These are phyloP conservation scores for Pseudocercospora ulei DNA, from an alignment of 2,329 filamentous ascomycete species.

Conservation along the genomic window DNA sequence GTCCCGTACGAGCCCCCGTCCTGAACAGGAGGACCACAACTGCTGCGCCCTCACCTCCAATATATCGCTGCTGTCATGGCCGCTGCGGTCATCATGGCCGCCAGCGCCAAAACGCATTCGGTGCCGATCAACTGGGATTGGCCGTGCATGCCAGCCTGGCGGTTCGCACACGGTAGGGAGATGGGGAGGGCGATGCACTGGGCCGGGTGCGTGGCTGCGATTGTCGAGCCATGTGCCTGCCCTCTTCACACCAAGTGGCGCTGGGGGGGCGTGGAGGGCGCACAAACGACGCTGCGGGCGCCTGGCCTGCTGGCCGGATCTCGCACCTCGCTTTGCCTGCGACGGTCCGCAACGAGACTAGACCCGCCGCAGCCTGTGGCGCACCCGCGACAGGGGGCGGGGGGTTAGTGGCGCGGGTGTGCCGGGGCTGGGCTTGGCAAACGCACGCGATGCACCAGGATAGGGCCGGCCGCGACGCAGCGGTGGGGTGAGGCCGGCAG, in stretches of 20 bases:
- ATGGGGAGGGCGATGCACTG: conserved; percentile 8
- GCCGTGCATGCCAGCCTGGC: not conserved
- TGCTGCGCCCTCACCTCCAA: too few species aligned
- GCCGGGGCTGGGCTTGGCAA: conserved; percentile 3
- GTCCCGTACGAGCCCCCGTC: too few species aligned
- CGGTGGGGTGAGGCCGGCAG: too few species aligned
- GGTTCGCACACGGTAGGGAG: conserved; percentile 1
- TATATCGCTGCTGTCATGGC: too few species aligned
- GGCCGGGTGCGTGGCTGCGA: conserved; percentile 11
- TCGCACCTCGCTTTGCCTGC: not conserved
- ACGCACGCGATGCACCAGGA: conserved; percentile 5
- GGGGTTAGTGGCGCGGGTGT: not conserved
- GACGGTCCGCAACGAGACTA: not conserved
- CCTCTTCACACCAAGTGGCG: conserved; percentile 7
- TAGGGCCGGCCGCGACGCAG: not conserved
- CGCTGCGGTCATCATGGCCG: too few species aligned
- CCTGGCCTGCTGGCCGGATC: not conserved
- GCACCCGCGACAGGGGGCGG: not conserved
- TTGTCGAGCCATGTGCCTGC: conserved; percentile 15
- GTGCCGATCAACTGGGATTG: too few species aligned
- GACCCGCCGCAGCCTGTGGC: not conserved
- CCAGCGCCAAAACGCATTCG: too few species aligned
- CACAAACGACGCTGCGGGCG: conserved; percentile 1
- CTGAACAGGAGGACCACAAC: too few species aligned
- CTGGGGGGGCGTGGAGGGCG: not conserved